Evolutionary conservation across 176 grass and related monocot species (phyloP).

Genomic region (Sorghum bicolor): DNA sequence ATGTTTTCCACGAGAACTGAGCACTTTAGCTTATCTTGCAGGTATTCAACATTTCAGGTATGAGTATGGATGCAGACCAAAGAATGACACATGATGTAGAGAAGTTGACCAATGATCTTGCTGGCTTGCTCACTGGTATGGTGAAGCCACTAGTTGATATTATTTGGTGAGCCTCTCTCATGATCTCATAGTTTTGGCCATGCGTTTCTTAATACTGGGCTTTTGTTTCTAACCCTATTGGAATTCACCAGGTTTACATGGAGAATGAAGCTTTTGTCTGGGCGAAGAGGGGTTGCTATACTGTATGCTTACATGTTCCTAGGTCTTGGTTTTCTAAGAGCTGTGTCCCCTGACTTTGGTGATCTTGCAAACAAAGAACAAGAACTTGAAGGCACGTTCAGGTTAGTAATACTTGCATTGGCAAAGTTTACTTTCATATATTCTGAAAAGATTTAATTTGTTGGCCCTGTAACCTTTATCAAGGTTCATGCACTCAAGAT

Average conservation of each 20-base stretch:
- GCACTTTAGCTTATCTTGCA: background rate
- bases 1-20: background rate
- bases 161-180: slow-evolving; percentile 61
- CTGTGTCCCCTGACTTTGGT: slow-evolving; percentile 87
- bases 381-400: slow-evolving; percentile 92
- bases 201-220: slow-evolving; percentile 10
- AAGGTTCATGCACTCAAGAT: slow-evolving; percentile 96
- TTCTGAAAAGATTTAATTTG: background rate
- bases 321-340: slow-evolving; percentile 93
- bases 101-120: slow-evolving; percentile 88
- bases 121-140: slow-evolving; percentile 93
- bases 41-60: slow-evolving; percentile 83
- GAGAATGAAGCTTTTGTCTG: slow-evolving; percentile 97
- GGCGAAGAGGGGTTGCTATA: slow-evolving; percentile 89
- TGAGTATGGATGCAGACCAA: slow-evolving; percentile 90
- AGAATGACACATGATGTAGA: slow-evolving; percentile 96
- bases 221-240: slow-evolving; percentile 25
- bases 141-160: slow-evolving; percentile 98
- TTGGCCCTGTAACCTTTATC: slow-evolving; percentile 28
- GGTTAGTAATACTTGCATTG: slow-evolving; percentile 44
- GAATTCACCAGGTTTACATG: slow-evolving; percentile 88
- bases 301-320: slow-evolving; percentile 94
- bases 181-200: background rate
- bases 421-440: slow-evolving; percentile 26
- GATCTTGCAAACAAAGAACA: slow-evolving; percentile 87